Conservation (phyloP, 768 basidiomycete species). For the Xanthoconium purpureum region DNA sequence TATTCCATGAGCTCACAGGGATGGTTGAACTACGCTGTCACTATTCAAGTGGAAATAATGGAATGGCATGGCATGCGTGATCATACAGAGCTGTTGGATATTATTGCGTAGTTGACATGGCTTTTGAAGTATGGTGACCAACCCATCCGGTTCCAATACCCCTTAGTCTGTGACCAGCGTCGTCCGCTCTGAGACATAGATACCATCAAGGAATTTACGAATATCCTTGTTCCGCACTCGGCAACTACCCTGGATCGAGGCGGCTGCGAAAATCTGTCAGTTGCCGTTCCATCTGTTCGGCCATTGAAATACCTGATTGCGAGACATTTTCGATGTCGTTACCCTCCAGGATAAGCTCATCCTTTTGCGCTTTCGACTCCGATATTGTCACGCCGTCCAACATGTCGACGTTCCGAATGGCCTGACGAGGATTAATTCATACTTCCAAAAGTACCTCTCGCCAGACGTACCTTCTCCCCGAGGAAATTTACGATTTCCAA, state of each 20-base stretch:
- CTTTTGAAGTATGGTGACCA: constrained; percentile 10
- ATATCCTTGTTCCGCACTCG: constrained; percentile 99
- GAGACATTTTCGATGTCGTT: constrained; percentile 97
- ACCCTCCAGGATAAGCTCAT: constrained; percentile 90
- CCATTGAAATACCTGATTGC: constrained; percentile 68
- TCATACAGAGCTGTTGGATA: constrained; percentile 27
- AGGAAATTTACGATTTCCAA: constrained; percentile 95
- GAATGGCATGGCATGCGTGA: constrained; percentile 21
- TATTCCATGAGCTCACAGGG: constrained; percentile 49
- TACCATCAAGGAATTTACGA: constrained; percentile 95
- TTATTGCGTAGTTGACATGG: constrained; percentile 24
- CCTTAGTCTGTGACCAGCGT: constrained; percentile 48
- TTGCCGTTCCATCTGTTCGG: neutral
- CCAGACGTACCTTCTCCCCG: constrained; percentile 75
- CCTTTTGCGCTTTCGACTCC: constrained; percentile 91
- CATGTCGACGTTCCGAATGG: constrained; percentile 91
- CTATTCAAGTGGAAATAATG: constrained; percentile 3
- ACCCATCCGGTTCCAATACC: constrained; percentile 6
- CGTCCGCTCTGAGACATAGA: constrained; percentile 85
- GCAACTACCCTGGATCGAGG: constrained; percentile 95
- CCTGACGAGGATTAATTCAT: constrained; percentile 41
- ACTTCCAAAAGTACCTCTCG: neutral
- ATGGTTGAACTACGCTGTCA: neutral
- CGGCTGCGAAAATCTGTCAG: constrained; percentile 49
- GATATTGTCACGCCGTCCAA: constrained; percentile 77